Base-by-base conservation (phyloP, 2,329 filamentous ascomycete species). In the Epichloe gansuensis region DNA sequence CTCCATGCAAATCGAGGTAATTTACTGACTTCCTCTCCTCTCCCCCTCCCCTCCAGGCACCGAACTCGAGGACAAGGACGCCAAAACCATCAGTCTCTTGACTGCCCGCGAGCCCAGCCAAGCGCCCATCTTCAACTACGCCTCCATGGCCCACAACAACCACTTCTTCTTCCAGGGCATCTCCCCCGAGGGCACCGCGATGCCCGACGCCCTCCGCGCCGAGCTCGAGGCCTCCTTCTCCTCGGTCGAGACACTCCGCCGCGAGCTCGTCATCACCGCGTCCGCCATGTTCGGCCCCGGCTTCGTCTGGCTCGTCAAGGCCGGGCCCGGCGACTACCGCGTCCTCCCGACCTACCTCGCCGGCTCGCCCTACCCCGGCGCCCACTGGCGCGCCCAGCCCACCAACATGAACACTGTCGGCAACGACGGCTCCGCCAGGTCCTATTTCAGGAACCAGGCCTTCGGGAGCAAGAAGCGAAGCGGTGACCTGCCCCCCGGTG, bases 71-170 rank as follows among this genome's bases (percentile, higher is more conserved):
- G 70, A 80, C 65, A 71, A 76, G 58, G 71, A 76, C 49, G 68
- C 81, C 55, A 82, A 86, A 68, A 74, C 81, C 46, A 82, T 95
- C 63, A 70, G 87, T 63, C 75, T 91, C 63, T 75, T 81, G 63
- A 84, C 84, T 54, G 87, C 91, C 54, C 88, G 89, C 68, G 80
- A 93, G 63, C 85, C 91, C 44, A 75, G 76, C 59, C 75, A 79
- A 56, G 93, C 93, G 42, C 76, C 84, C 60, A 74, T 85, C 66
- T 98, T 98, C 82, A 98, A 97, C 78, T 81, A 94, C 68, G 93
- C 93, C 68, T 95, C 88, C 61, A 95, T 95, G 87, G 87, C 89
- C 52, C 85, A 87, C 77, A 97, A 97, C 80, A 96, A 82, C 67
- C 73, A 82, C 65, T 85, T 89, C 74, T 91, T 89, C 79, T 90